Conservation (phyloP, 805 yeast genomes). For the Sugiyamaella americana region DNA sequence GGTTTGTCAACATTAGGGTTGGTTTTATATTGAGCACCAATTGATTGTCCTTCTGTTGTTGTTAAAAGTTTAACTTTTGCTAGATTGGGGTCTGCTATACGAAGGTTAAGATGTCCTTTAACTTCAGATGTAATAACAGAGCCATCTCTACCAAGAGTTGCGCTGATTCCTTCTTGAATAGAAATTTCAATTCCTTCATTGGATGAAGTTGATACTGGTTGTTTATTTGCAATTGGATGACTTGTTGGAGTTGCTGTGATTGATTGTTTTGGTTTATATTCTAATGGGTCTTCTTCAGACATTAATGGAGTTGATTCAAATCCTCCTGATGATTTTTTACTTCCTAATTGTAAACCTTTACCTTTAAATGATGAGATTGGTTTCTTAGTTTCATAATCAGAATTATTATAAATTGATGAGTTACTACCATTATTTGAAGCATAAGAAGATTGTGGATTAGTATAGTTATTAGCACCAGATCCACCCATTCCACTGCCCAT, state of each 20-base stretch:
- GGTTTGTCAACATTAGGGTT: conserved; percentile 92
- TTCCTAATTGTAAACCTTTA: conserved; percentile 76
- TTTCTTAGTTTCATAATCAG: conserved; percentile 20
- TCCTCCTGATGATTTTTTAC: conserved; percentile 29
- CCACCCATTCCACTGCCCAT: conserved; percentile 10
- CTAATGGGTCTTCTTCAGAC: conserved; percentile 30
- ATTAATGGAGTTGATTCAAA: conserved; percentile 19
- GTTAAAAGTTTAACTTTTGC: conserved; percentile 62
- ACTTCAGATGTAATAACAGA: conserved; percentile 52
- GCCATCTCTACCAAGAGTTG: conserved; percentile 82
- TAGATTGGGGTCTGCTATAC: conserved; percentile 70
- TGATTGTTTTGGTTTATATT: conserved; percentile 26
- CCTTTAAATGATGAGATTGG: conserved; percentile 41
- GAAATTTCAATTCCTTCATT: conserved; percentile 78
- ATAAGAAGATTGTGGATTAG: conserved; percentile 1
- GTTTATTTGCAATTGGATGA: conserved; percentile 1
- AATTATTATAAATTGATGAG: conserved; percentile 10
- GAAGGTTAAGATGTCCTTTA: conserved; percentile 84
- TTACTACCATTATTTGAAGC: conserved; percentile 2
- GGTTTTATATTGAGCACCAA: conserved; percentile 66
- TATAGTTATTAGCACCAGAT: conserved; percentile 2
- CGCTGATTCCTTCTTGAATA: conserved; percentile 69
- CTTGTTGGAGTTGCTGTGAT: conserved; percentile 5
- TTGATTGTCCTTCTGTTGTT: conserved; percentile 41
- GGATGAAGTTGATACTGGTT: conserved; percentile 20